Base-by-base conservation (phyloP, 805 yeast species). In the Pichia sporocuriosa region DNA sequence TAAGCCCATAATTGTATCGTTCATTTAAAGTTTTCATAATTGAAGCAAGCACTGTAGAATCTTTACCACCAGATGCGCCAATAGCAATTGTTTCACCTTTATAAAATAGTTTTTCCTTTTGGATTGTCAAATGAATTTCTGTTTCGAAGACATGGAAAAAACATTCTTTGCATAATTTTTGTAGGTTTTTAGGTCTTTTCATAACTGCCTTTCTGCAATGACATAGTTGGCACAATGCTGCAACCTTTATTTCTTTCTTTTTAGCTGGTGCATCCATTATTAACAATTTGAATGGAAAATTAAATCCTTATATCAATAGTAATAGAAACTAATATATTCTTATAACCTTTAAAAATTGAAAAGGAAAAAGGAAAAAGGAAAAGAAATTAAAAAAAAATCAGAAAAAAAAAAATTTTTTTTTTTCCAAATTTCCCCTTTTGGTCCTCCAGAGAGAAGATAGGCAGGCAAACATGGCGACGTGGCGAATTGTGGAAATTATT, bases 41-140 rank as follows among this genome's bases (percentile, higher is more conserved):
- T 35, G 89, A 78, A 0, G 97, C 98, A 24, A 93, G 65, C 1
- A 93, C 99, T 0, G 99, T 93, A 4, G 96, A 86, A 60, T 93
- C 99, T 55, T 93, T 93, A 40, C 99, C 99, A 21, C 99, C 99
- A 1, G 96, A 86, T 0, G 99, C 99, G 15, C 99, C 99, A 20
- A 93, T 89, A 15, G 97, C 98, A 2, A 93, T 89, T 22, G 67
- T 73, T 56, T 93, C 98, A 13, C 97, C 97, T 0, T 66, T 69
- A 20, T 76, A 60, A 54, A 93, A 93, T 36, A 93, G 70, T 1
- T 76, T 68, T 40, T 82, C 81, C 27, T 74, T 67, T 12, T 71
- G 67, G 35, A 93, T 90, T 2, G 98, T 90, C 53, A 87, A 75
- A 66, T 93, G 98, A 48, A 93, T 84, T 59, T 93, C 99, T 0